Base-by-base conservation (phyloP, 2,329 filamentous ascomycete species). In the Chaetomium sp. region DNA sequence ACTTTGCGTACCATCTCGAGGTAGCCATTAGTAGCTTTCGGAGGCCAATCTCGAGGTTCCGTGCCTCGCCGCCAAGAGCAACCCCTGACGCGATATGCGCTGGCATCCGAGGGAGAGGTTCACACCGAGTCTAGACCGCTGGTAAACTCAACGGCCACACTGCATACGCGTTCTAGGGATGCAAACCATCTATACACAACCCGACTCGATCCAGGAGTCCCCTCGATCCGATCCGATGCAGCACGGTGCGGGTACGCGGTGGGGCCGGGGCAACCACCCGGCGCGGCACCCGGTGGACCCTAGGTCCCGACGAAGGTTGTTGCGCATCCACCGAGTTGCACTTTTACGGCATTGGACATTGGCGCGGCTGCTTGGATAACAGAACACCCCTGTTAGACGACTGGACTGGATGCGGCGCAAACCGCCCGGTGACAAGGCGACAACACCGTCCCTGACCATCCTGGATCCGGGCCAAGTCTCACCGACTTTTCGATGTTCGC, bases 181-280 rank as follows among this genome's bases (percentile, higher is more conserved):
- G 31, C 53, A 55, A 47, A 49, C 51, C 45, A 47, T 50, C 49
- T 49, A 21, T 25, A 49, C 51, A 35, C 60, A 38, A 56, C 25
- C 31, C 19, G 38, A 57, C 53, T 19, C 27, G 42, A 25, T 50
- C 35, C 38, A n/a, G n/a, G n/a, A n/a, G n/a, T n/a, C n/a, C n/a
- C n/a, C n/a, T n/a, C n/a, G n/a, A 25, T 50, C 35, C 38, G 35
- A 47, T 57, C 38, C 51, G 42, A 62, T 51, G 47, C 57, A 23
- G 57, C 49, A 13, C 9, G 4, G 27, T 49, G 49, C 19, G n/a
- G 12, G 29, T 49, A 8, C 16, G 12, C 13, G 13, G 7, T 21
- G 25, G 7, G 23, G 1, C 38, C 53, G 53, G 53, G 23, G 38
- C 33, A 23, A 19, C 9, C 12, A 56, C 9, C n/a, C n/a, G 25